Evolutionary conservation across 768 basidiomycete genomes (phyloP), one percentile per base, ranked within the genome.

Genomic region (Coprinopsis strossmayeri): DNA sequence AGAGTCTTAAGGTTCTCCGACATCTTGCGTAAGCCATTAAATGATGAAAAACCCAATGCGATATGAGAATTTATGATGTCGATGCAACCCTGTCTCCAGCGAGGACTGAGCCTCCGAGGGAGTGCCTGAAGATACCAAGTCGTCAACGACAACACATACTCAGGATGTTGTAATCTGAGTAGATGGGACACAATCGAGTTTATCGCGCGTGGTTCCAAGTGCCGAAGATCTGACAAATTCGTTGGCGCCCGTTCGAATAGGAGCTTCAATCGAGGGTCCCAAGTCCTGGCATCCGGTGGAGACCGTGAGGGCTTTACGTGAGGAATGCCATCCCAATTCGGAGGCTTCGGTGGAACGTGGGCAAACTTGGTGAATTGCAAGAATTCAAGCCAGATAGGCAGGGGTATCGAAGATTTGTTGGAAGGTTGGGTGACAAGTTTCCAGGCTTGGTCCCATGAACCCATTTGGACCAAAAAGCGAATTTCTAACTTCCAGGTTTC

Each of bases 301-400:
- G 23, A 35, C 3, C 23, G 43, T 20, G 30, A 32, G 13, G 40
- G 24, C 17, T 5, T 23, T 11, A 26, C 24, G 40, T 25, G 9
- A 9, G 40, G 10, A 17, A 25, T 5, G 18, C 40, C 21, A 26
- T 4, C 5, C 18, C 9, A 18, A 9, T 30, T 25, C 17, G 23
- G 30, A 12, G 27, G 27, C 34, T 43, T 43, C 17, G 34, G 24
- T 34, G 17, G 17, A 34, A 40, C 27, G n/a, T 52, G 26, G 18
- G 13, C 48, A 21, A 18, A 21, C 43, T 43, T 47, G 30, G 44
- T 40, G 13, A 69, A 67, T 40, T 70, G 69, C 54, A 79, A 75
- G 54, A 87, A 76, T 53, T 87, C 83, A 37, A 78, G 50, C 84
- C 82, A 86, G 44, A 87, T 61, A 3, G 64, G 58, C 23, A 78